Evolutionary conservation across 73 alveolate species (phyloP).

Genomic region (Tetrahymena malaccensis): DNA sequence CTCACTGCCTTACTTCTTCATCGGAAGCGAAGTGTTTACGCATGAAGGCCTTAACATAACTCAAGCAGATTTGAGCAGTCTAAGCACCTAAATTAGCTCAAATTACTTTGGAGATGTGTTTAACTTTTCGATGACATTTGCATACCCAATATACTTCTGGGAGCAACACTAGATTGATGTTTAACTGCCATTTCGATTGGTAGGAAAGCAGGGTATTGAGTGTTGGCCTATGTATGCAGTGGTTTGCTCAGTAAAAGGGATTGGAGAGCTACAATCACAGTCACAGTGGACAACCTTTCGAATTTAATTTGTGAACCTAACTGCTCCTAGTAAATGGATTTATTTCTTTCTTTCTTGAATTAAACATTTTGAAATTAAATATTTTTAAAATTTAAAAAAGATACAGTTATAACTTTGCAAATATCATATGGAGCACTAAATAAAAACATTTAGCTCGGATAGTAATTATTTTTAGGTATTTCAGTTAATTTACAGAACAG

Average conservation of each 20-base stretch:
- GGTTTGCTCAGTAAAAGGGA: background rate
- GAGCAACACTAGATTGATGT: background rate
- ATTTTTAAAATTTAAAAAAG: no score
- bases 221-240: background rate
- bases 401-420: no score
- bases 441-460: no score
- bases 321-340: background rate
- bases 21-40: background rate
- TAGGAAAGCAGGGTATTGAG: background rate
- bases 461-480: no score
- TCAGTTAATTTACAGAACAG: no score
- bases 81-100: background rate
- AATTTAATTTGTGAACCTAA: no score
- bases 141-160: background rate
- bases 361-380: no score
- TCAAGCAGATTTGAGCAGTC: background rate
- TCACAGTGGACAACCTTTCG: no score
- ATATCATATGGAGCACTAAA: no score
- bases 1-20: background rate
- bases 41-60: background rate
- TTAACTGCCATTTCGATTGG: background rate
- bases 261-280: no score
- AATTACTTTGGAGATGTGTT: background rate
- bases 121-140: background rate
- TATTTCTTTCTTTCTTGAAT: no score